phyloP scores from a whole-genome alignment of 768 basidiomycete genomes.

The Chlorophyllum brunneum region DNA sequence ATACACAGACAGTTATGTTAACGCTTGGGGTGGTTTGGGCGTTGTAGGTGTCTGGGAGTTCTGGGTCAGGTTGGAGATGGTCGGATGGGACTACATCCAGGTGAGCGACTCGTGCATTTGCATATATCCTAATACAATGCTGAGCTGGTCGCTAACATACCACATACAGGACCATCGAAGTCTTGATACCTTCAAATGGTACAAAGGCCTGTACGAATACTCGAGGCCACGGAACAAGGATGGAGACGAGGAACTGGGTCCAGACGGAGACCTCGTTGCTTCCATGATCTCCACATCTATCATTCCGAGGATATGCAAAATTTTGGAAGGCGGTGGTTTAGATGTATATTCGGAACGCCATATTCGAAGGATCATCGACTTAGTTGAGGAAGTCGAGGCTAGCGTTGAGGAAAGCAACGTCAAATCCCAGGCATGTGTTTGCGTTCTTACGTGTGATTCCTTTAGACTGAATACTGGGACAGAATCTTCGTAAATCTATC shows the following conservation, averaged over 20 bases:
- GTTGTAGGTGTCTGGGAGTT: slow-evolving; percentile 92
- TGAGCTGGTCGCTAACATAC: neutral
- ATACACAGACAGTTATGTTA: slow-evolving; percentile 77
- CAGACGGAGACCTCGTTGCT: slow-evolving; percentile 84
- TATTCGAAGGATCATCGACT: slow-evolving; percentile 60
- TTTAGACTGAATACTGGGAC: slow-evolving; percentile 3
- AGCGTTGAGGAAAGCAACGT: slow-evolving; percentile 59
- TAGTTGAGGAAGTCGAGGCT: slow-evolving; percentile 78
- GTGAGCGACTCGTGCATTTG: slow-evolving; percentile 34
- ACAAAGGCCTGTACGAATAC: slow-evolving; percentile 72
- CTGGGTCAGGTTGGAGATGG: slow-evolving; percentile 82
- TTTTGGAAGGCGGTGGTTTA: slow-evolving; percentile 76
- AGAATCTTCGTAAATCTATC: slow-evolving; percentile 60
- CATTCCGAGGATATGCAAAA: slow-evolving; percentile 67
- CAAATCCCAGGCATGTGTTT: slow-evolving; percentile 57
- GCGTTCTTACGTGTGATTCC: neutral
- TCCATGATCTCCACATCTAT: slow-evolving; percentile 85
- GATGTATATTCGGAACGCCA: slow-evolving; percentile 75
- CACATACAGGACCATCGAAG: slow-evolving; percentile 41
- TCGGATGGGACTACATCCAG: slow-evolving; percentile 86
- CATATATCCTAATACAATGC: neutral
- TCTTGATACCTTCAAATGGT: slow-evolving; percentile 85
- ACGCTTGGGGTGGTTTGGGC: slow-evolving; percentile 90
- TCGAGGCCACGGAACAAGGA: slow-evolving; percentile 48
- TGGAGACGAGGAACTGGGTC: slow-evolving; percentile 51